These are phyloP conservation scores for Tolypocladium pustulatum DNA, from an alignment of 2,329 filamentous ascomycete genomes.

Conservation along the genomic window DNA sequence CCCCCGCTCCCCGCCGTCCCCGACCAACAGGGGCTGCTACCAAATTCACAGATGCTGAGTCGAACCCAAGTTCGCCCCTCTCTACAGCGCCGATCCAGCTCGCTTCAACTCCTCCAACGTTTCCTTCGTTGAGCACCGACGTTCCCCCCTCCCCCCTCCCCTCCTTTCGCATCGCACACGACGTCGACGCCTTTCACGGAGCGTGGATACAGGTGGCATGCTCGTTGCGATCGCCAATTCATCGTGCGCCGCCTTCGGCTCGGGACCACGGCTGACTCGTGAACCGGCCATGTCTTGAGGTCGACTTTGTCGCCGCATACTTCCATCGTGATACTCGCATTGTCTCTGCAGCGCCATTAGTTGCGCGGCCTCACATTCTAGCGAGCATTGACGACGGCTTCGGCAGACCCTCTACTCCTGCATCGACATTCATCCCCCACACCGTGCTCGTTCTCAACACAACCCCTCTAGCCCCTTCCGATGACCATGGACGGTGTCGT, in stretches of 20 bases:
- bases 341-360: background rate
- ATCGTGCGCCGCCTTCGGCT: conserved; percentile 13
- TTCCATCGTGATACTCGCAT: conserved; percentile 12
- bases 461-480: background rate
- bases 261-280: conserved; percentile 17
- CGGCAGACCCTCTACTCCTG: background rate
- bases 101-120: background rate
- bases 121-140: background rate
- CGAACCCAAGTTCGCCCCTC: background rate
- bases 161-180: background rate
- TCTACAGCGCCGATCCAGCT: background rate
- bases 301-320: conserved; percentile 17
- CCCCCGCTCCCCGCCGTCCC: background rate
- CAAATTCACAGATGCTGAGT: background rate
- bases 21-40: background rate
- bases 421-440: background rate
- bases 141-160: background rate
- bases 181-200: background rate
- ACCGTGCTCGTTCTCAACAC: background rate
- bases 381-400: conserved; percentile 6
- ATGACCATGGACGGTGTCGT: conserved; percentile 49
- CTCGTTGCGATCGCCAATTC: conserved; percentile 5
- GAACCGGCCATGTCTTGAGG: conserved; percentile 23
- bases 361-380: background rate
- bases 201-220: conserved; percentile 8